Evolutionary conservation across 108 stramenopile genomes (phyloP), one percentile per base, ranked within the genome.

Genomic region (Skeletonema menzelii): DNA sequence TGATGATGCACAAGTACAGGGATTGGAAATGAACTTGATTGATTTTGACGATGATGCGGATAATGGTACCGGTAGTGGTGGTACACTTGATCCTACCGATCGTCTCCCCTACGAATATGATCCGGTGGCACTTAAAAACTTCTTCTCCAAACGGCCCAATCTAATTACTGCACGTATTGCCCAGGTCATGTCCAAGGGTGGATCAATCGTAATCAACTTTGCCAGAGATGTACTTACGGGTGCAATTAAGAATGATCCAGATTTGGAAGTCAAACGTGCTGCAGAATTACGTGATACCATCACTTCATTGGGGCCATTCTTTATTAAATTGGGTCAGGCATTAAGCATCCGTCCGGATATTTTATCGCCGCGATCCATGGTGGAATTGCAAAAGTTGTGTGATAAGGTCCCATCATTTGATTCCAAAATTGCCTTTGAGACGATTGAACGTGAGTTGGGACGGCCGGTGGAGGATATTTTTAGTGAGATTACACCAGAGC

Each of bases 391-490:
- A 72, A 92, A 94, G 64, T 76, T 98, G 3, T 98, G 97, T 70
- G 97, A 98, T 70, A 97, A 97, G 82, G 98, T 98, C 0, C 97
- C 97, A 2, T 84, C 81, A 42, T 98, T 83, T 65, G 89, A 91
- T 71, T 82, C 80, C 10, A 80, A 85, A 56, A 82, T 96, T 53
- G 97, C 97, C 8, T 93, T 94, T 77, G 85, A 83, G 24, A 97
- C 95, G 2, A 97, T 98, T 44, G 90, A 96, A 53, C 28, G 64
- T 30, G 97, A 98, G 75, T 79, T 97, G 32, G 96, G 96, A 1
- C 85, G 81, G 34, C 60, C 84, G 0, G 90, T 96, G 42, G 74
- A 86, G 10, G 95, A 97, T 56, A 26, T 97, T 2, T 98, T 96
- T 69, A 72, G 64, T 19, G 91, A 93, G 58, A 95, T 98, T 32